Base-by-base conservation (phyloP, 2,329 filamentous ascomycete species). In the Neofusicoccum ribis region DNA sequence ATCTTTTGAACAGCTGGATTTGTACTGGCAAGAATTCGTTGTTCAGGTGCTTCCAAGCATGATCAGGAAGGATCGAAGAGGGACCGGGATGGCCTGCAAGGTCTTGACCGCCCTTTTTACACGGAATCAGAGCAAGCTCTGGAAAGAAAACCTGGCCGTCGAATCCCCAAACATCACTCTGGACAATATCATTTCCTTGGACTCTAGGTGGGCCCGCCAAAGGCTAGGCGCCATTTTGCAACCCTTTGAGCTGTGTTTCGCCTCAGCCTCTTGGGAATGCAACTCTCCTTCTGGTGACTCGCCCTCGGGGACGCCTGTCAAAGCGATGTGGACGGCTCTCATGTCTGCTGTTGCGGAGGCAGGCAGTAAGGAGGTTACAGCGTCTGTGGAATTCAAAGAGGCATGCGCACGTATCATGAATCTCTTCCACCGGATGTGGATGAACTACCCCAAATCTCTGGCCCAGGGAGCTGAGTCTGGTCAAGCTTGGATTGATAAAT, bases 281-380 rank as follows among this genome's bases (percentile, higher is more conserved):
- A 73, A 77, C 5, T 46, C 27, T n/a, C 61, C 49, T 1, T 46
- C 49, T 27, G 51, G 46, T 4, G 68, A 31, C 5, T 8, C 12
- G 31, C 17, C 31, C 17, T 36, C 47, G 70, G 31, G 65, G 65
- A 17, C 69, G 71, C n/a, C 77, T 74, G 65, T 47, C 6, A 66
- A 67, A 20, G 71, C 69, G 20, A 81, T 91, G 43, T 91, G 89
- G 89, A 76, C 80, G 34, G 81, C 84, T 1, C 80, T 92, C 12
- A 81, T 91, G 49, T 79, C 81, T 3, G 86, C 89, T 1, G 81
- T 93, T 31, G 85, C 88, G 2, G 84, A 85, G 56, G 90, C 91
- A 44, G 89, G 89, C 27, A 85, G 84, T 47, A 96, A 97, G 77
- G 95, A 99, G 77, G 90, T 99, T 70, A 96, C 94, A 71, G 89